Conservation (phyloP, 1,284 basidiomycete genomes). For the Takashimella koratensis region DNA sequence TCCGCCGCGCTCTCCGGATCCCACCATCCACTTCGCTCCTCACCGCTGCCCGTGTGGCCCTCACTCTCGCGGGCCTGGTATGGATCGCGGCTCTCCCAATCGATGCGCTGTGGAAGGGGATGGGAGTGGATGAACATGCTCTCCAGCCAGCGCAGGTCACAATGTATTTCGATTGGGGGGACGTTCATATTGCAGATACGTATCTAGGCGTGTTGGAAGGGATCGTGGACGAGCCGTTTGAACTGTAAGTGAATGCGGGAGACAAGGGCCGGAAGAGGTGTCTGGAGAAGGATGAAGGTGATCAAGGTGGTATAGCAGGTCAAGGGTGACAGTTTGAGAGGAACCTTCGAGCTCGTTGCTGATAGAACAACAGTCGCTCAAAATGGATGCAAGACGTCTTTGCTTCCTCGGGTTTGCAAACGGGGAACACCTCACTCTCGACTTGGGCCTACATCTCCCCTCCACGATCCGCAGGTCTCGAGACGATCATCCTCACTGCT, state of each 20-base stretch:
- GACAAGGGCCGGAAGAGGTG: no score
- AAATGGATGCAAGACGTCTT: constrained; percentile 19
- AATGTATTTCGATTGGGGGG: constrained; percentile 80
- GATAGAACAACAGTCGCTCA: constrained; percentile 18
- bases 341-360: no score
- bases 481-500: constrained; percentile 84
- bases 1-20: background rate
- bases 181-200: constrained; percentile 75
- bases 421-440: constrained; percentile 46
- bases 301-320: no score
- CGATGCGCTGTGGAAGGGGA: constrained; percentile 60
- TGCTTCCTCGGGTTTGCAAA: constrained; percentile 20
- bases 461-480: constrained; percentile 80
- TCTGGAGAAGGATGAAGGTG: no score
- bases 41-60: constrained; percentile 13
- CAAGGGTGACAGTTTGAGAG: no score
- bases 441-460: constrained; percentile 77
- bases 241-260: constrained; percentile 63
- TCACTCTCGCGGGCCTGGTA: constrained; percentile 63
- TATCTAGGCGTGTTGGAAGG: constrained; percentile 67
- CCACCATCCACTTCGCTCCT: background rate
- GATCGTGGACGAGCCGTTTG: constrained; percentile 62
- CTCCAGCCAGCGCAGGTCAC: constrained; percentile 84
- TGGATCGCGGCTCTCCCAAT: constrained; percentile 73
- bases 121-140: constrained; percentile 90